These are phyloP conservation scores for Gaeumannomyces sp. DNA, from an alignment of 2,329 filamentous ascomycete genomes.

Conservation along the genomic window DNA sequence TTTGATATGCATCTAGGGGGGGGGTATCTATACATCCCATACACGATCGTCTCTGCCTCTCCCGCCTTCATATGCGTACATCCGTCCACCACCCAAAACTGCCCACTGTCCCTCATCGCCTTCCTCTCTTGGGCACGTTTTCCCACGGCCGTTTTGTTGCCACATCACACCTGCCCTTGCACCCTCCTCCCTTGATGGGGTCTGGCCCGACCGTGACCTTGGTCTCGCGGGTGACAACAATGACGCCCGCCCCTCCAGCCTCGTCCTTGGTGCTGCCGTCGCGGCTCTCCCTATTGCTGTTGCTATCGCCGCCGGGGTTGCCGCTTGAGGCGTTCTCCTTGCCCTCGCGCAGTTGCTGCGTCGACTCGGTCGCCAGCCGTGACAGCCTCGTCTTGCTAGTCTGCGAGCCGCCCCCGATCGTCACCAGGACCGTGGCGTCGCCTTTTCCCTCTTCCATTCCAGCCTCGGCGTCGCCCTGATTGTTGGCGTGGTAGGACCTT, in stretches of 20 bases:
- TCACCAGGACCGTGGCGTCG: background rate
- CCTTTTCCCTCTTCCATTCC: background rate
- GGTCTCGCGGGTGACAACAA: background rate
- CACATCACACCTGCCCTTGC: background rate
- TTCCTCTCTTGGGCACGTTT: background rate
- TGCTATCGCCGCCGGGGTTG: background rate
- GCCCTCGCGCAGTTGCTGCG: background rate
- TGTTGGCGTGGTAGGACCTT: background rate
- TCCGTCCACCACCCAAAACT: background rate
- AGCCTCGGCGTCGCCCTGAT: background rate
- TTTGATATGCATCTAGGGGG: background rate
- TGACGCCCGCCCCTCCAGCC: background rate
- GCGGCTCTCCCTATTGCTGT: background rate
- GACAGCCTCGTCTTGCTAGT: background rate
- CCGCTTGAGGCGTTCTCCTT: background rate
- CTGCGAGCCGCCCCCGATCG: background rate
- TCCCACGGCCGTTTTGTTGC: background rate
- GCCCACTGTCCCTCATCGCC: background rate
- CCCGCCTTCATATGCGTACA: background rate
- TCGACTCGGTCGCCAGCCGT: background rate
- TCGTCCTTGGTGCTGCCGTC: background rate
- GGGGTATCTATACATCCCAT: background rate
- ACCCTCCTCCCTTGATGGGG: background rate
- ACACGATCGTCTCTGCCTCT: background rate
- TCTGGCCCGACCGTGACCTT: background rate